Base-by-base conservation (phyloP, 352 stramenopile species). In the Phytophthora pini region DNA sequence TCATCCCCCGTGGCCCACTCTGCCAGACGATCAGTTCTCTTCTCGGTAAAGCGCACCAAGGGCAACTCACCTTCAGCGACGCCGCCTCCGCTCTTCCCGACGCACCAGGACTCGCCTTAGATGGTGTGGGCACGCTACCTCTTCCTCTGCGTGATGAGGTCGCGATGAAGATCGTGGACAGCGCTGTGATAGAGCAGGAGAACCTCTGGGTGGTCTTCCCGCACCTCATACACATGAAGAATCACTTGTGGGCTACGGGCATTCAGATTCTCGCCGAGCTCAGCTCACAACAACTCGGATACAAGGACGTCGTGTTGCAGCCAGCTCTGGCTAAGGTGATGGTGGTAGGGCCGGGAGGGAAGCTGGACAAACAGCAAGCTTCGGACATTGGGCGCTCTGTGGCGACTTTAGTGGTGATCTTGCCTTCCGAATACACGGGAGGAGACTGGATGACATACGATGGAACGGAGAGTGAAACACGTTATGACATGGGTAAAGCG, bases 151-250 rank as follows among this genome's bases (percentile, higher is more conserved):
- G 47, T 9, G n/a, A 52, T 10, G 56, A 65, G 15, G 26, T 48
- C 1, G 38, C 39, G 11, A 41, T 43, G 26, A 50, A 38, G 15
- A 29, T 49, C 11, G 20, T 53, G 27, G 34, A 49, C n/a, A 29
- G 13, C 22, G 32, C 17, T 5, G 12, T 54, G n/a, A n/a, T 13
- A 12, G 47, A 54, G 9, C 47, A 54, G 5, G 31, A 29, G 5
- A 40, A 55, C 22, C 24, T 55, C 29, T 67, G 59, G 59, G 13
- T 38, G 12, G 1, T 67, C 6, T 27, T 31, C 11, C 32, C 43
- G 3, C 4, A 50, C 22, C 59, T 51, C 46, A 41, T 56, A 32
- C 8, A 45, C 32, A 56, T 61, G 59, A 67, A 55, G 39, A 67
- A 65, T 39, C 15, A 34, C 1, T 26, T 24, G 32, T 67, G 59